Percentiles rank a stretch among this genome's conserved stretches.
phyloP scores from a whole-genome alignment of 139 green algal genomes.

The Volvox reticuliferus region DNA sequence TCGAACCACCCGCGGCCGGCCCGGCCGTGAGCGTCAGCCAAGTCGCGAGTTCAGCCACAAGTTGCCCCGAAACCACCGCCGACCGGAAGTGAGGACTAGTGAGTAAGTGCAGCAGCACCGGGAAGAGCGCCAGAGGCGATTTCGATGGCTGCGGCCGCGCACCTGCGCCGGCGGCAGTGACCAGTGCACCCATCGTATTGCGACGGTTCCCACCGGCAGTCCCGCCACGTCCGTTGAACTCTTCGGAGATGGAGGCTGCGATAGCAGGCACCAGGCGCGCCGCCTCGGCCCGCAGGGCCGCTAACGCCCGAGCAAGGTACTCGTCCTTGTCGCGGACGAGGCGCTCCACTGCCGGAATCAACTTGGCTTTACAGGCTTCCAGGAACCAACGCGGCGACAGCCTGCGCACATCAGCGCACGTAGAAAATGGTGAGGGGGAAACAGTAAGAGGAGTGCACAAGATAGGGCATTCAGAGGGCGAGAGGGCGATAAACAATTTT shows the following conservation, averaged over 20 bases:
- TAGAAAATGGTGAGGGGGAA: too few relatives aligned
- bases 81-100: constrained; percentile 68
- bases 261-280: constrained; percentile 65
- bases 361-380: constrained; percentile 69
- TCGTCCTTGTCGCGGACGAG: constrained; percentile 75
- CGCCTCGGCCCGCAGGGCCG: constrained; percentile 66
- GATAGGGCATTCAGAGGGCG: background rate
- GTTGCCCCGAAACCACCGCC: constrained; percentile 56
- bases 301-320: constrained; percentile 67
- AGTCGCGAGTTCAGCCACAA: constrained; percentile 69
- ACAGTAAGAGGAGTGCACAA: background rate
- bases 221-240: constrained; percentile 43
- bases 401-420: constrained; percentile 31
- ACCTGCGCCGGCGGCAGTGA: constrained; percentile 24
- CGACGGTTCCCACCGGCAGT: background rate
- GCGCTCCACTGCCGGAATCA: constrained; percentile 73
- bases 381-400: constrained; percentile 70
- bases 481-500: too few relatives aligned
- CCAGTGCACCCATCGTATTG: constrained; percentile 37
- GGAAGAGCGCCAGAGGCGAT: constrained; percentile 59
- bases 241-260: constrained; percentile 45
- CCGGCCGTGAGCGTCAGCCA: constrained; percentile 57
- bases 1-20: constrained; percentile 14
- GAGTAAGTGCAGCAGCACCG: constrained; percentile 78
- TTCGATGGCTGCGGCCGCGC: constrained; percentile 36